A percentile compares a stretch with the other conserved stretches of the same genome.
phyloP scores from a whole-genome alignment of 1,284 basidiomycete species.

The Microbotryum lychnidis-dioicae region DNA sequence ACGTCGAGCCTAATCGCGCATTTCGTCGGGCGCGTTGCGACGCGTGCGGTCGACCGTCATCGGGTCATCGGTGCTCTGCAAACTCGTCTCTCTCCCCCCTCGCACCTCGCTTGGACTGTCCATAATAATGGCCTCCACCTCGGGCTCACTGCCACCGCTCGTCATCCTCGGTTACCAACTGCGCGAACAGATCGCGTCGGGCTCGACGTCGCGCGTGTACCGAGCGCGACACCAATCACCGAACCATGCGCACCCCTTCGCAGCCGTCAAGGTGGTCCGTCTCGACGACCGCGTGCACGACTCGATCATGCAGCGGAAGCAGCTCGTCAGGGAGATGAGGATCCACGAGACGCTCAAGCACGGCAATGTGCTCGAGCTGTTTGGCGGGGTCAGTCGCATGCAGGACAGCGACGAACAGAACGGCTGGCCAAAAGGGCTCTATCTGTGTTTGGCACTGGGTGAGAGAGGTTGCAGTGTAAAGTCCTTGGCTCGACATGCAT shows the following conservation, averaged over 20 bases:
- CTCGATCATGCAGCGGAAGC: constrained; percentile 61
- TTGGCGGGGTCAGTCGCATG: constrained; percentile 58
- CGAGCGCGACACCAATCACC: constrained; percentile 16
- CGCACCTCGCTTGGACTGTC: background rate
- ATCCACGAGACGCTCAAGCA: constrained; percentile 80
- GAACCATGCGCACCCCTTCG: constrained; percentile 46
- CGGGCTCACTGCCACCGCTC: constrained; percentile 5
- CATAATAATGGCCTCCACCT: background rate
- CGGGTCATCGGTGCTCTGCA: no score
- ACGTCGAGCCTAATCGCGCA: no score
- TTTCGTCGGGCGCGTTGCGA: no score
- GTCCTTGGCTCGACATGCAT: background rate
- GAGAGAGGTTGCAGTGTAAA: background rate
- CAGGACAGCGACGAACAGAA: constrained; percentile 38
- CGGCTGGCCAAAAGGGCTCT: constrained; percentile 64
- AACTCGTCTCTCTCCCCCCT: background rate
- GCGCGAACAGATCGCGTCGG: constrained; percentile 67
- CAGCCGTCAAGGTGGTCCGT: constrained; percentile 76
- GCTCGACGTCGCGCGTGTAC: constrained; percentile 45
- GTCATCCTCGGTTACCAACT: constrained; percentile 54
- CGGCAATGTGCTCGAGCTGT: constrained; percentile 67
- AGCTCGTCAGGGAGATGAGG: constrained; percentile 86
- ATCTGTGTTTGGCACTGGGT: constrained; percentile 74
- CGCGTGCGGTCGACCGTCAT: no score
- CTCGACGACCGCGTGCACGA: constrained; percentile 37